Evolutionary conservation across 495 filamentous ascomycete genomes (phyloP).

Genomic region (Lophiostoma macrostomum): DNA sequence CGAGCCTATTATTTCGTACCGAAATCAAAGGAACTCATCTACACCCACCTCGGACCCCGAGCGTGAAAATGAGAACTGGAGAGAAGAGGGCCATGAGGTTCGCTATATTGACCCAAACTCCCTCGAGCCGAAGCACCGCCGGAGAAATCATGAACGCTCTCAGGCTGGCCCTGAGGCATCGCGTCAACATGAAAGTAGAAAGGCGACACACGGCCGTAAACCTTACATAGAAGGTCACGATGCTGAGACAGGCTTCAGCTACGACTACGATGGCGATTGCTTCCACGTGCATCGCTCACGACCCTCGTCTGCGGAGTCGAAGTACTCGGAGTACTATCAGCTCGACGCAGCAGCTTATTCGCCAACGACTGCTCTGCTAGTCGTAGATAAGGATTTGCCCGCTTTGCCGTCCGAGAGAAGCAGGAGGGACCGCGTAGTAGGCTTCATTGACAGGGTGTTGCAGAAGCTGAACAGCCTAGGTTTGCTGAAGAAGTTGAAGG

Average conservation of each 20-base stretch:
- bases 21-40: neutral
- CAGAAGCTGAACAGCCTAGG: neutral
- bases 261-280: constrained; percentile 16
- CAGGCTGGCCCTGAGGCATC: neutral
- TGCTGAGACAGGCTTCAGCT: neutral
- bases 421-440: neutral
- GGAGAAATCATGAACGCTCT: neutral
- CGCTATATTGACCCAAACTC: neutral
- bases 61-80: neutral
- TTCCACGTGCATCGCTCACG: constrained; percentile 6
- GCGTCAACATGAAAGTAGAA: neutral
- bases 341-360: neutral
- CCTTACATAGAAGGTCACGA: constrained; percentile 5
- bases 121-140: neutral
- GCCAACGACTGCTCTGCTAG: neutral
- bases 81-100: neutral
- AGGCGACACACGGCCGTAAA: neutral
- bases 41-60: neutral
- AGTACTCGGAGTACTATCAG: neutral
- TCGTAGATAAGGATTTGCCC: neutral
- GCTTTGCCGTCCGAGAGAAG: neutral
- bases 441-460: neutral
- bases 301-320: neutral
- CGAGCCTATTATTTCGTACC: constrained; percentile 1
- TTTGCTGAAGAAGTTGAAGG: neutral